Base-by-base conservation (phyloP, 2,329 filamentous ascomycete genomes). In the Metarhizium rileyi region DNA sequence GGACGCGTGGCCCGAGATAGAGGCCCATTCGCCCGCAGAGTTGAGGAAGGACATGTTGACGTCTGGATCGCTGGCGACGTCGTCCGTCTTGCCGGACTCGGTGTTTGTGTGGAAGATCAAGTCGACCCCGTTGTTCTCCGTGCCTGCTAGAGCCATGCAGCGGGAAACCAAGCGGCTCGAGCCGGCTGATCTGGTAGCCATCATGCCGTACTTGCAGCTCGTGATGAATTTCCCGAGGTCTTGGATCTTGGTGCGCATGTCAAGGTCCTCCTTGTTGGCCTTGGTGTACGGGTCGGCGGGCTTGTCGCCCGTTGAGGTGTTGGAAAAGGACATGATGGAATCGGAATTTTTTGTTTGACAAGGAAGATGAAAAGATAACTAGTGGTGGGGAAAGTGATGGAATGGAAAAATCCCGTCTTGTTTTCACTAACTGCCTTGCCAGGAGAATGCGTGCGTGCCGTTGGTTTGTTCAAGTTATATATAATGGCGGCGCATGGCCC, bases 41-140 rank as follows among this genome's bases (percentile, higher is more conserved):
- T 86, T 85, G 57, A 91, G 75, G 74, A 95, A 95, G 44, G 84
- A 80, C 56, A 95, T 76, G 71, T 95, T 94, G 71, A 90, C 77
- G 57, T 87, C 78, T 0, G 83, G 72, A 66, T 94, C 83, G 50
- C 74, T 72, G 50, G 79, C 74, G 40, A 95, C 76, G 61, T 95
- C 89, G 66, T 88, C 78, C 5, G 87, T 90, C 76, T 95, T 95
- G 70, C 87, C 82, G 9, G 87, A 90, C 65, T 91, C 86, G 54
- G 87, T 90, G 74, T 95, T 95, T 62, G 89, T 90, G 73, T 93
- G 85, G 77, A 95, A 95, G 66, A 95, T 78, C 50, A 93, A 78
- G 64, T 94, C 89, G 50, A 90, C 76, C 60, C 86, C 86, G 55
- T 83, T 84, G 53, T 76, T 74, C 69, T 94, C 88, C 86, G 85